Evolutionary conservation across 257 asterid genomes (phyloP).

Genomic region (Coffea eugenioides): DNA sequence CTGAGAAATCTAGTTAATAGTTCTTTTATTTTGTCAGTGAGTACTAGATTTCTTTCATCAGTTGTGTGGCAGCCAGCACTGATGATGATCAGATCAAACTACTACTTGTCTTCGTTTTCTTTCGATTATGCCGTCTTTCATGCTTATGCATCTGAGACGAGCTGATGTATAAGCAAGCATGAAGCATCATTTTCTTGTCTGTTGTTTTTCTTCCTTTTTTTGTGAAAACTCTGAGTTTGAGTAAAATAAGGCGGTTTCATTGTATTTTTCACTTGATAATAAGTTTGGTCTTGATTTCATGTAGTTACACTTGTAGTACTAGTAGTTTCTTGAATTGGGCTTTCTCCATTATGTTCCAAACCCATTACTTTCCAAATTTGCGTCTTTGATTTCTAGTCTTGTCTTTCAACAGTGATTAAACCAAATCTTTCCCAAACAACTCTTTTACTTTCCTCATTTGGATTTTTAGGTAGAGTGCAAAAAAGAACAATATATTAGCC

Average conservation of each 20-base stretch:
- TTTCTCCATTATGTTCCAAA: conserved; percentile 12
- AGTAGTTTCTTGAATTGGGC: conserved; percentile 38
- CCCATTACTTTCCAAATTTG: conserved; percentile 44
- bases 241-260: neutral
- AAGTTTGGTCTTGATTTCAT: conserved; percentile 28
- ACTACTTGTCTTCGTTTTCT: conserved; percentile 4
- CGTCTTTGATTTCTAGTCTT: conserved; percentile 50
- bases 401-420: conserved; percentile 47
- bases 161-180: neutral
- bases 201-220: neutral
- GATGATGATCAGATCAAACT: conserved; percentile 27
- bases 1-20: conserved; percentile 23
- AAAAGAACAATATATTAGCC: conserved; percentile 28
- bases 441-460: conserved; percentile 53
- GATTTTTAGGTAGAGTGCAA: conserved; percentile 18
- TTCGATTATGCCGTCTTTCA: conserved; percentile 7
- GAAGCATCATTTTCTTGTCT: neutral
- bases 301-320: neutral
- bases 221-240: neutral
- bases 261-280: conserved; percentile 15
- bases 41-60: conserved; percentile 19
- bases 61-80: conserved; percentile 23
- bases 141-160: neutral
- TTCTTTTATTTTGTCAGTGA: conserved; percentile 22
- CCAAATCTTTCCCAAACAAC: conserved; percentile 42